Evolutionary conservation across 2,329 filamentous ascomycete species (phyloP).

Genomic region (Colletotrichum liaoningense): DNA sequence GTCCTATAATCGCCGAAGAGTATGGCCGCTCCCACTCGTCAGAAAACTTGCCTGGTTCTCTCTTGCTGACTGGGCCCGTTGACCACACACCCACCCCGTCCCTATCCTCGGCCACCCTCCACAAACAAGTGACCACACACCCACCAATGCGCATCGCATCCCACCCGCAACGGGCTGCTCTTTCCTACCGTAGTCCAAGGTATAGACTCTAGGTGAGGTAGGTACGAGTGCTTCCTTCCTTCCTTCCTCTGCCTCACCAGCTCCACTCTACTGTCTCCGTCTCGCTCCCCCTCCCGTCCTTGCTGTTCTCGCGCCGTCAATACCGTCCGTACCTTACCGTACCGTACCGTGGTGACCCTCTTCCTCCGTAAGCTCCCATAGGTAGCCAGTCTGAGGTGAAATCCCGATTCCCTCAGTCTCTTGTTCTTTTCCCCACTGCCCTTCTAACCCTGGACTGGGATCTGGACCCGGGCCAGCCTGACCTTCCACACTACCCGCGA

Average conservation of each 20-base stretch:
- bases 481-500: conserved; percentile 21
- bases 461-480: conserved; percentile 28
- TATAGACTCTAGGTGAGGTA: neutral
- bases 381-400: conserved; percentile 9
- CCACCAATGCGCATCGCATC: conserved; percentile 5
- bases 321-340: neutral
- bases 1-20: neutral
- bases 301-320: neutral
- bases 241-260: neutral
- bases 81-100: conserved; percentile 24
- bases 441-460: conserved; percentile 15
- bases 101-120: conserved; percentile 32
- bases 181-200: neutral
- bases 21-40: neutral
- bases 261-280: conserved; percentile 7
- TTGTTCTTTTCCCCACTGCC: conserved; percentile 34
- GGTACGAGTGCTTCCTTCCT: neutral
- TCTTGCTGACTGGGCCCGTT: conserved; percentile 27
- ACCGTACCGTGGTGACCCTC: neutral
- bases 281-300: neutral
- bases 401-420: conserved; percentile 30
- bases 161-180: neutral
- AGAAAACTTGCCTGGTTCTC: conserved; percentile 5
- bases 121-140: conserved; percentile 24
- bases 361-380: neutral